These are phyloP conservation scores for Fusarium floridanum DNA, from an alignment of 2,329 filamentous ascomycete genomes.

Conservation along the genomic window DNA sequence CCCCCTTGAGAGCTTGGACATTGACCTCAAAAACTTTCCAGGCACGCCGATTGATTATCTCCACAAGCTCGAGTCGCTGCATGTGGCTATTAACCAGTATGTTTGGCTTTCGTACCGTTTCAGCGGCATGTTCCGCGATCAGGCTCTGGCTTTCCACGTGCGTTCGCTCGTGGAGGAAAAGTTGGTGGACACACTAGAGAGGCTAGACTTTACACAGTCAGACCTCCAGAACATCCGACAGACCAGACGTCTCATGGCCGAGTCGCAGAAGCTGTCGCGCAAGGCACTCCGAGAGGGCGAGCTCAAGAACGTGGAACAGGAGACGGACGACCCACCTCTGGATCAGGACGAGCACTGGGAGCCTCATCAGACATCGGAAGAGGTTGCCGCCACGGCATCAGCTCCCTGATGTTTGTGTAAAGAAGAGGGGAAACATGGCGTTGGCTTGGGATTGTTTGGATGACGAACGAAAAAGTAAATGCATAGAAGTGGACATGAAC, in stretches of 20 bases:
- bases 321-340: slow-evolving; percentile 32
- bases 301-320: slow-evolving; percentile 28
- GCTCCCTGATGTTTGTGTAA: slow-evolving; percentile 5
- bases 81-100: slow-evolving; percentile 87
- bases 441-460: slow-evolving; percentile 21
- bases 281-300: slow-evolving; percentile 31
- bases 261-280: slow-evolving; percentile 23
- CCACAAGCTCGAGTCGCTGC: slow-evolving; percentile 78
- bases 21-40: slow-evolving; percentile 60
- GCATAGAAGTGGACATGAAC: slow-evolving; percentile 11
- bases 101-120: slow-evolving; percentile 95
- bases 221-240: slow-evolving; percentile 46
- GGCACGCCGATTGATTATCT: slow-evolving; percentile 69
- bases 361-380: neutral
- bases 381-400: neutral
- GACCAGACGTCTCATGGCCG: slow-evolving; percentile 39
- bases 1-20: slow-evolving; percentile 80
- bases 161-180: slow-evolving; percentile 82
- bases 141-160: slow-evolving; percentile 81
- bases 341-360: slow-evolving; percentile 27
- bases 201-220: slow-evolving; percentile 64
- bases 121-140: slow-evolving; percentile 80
- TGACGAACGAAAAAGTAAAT: neutral
- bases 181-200: slow-evolving; percentile 65
- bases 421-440: slow-evolving; percentile 10